Evolutionary conservation across 768 basidiomycete genomes (phyloP).

Genomic region (Gloeopeniophorella convolvens): DNA sequence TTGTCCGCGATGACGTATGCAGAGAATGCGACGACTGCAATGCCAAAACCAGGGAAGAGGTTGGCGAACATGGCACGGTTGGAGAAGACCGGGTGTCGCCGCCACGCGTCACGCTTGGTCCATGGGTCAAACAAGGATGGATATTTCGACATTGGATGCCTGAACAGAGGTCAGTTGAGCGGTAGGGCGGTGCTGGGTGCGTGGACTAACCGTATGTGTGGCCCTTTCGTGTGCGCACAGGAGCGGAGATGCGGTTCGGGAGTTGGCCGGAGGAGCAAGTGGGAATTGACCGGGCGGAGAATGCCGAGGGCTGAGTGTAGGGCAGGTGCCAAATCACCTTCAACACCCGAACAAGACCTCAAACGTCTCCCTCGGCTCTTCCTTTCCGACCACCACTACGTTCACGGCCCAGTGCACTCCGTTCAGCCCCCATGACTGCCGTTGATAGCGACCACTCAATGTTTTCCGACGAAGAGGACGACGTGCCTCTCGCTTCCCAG

Average conservation of each 20-base stretch:
- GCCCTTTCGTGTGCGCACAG: no score
- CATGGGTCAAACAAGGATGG: constrained; percentile 90
- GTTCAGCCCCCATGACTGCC: neutral
- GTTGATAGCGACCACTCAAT: constrained; percentile 36
- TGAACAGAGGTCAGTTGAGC: no score
- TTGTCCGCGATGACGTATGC: constrained; percentile 87
- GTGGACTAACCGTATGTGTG: constrained; percentile 7
- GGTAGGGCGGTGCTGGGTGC: neutral
- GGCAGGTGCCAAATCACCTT: constrained; percentile 43
- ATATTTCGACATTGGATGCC: constrained; percentile 25
- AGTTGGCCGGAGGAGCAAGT: neutral
- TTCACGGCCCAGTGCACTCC: neutral
- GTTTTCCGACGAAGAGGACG: constrained; percentile 57
- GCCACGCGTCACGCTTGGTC: constrained; percentile 91
- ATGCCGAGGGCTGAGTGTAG: constrained; percentile 35
- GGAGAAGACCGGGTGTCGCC: constrained; percentile 83
- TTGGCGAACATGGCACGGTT: constrained; percentile 83
- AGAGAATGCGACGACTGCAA: constrained; percentile 87
- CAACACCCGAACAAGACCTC: constrained; percentile 19
- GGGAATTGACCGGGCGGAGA: constrained; percentile 2
- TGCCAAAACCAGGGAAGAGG: constrained; percentile 92
- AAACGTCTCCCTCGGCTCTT: constrained; percentile 18
- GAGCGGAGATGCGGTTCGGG: neutral
- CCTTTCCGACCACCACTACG: constrained; percentile 11
- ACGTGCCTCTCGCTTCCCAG: constrained; percentile 40